Evolutionary conservation across 148 eudicot species (phyloP).

Genomic region (Cornus kousa): DNA sequence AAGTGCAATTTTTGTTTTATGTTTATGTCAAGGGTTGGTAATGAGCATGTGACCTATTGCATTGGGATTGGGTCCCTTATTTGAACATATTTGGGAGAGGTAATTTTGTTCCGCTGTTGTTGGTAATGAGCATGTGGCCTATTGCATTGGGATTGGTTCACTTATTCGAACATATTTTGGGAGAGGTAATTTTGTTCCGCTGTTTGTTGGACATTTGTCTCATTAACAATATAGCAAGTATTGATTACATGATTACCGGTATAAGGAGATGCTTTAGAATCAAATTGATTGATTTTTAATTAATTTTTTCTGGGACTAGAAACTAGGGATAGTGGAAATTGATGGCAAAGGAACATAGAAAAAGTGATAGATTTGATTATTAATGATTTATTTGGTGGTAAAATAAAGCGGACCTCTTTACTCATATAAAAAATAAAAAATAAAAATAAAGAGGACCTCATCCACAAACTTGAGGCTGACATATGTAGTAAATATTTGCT

Average conservation of each 20-base stretch:
- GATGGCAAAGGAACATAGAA: background rate
- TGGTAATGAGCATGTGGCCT: background rate
- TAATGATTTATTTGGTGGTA: no score
- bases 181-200: no score
- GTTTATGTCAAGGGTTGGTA: background rate
- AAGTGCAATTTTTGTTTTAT: background rate
- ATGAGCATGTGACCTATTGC: background rate
- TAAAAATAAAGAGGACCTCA: no score
- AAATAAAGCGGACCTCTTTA: no score
- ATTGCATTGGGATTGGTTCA: background rate
- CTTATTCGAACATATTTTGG: no score
- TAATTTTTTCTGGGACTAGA: background rate
- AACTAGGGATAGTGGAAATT: background rate
- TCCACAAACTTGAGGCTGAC: no score
- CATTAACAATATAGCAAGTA: background rate
- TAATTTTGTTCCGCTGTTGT: background rate
- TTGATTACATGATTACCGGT: no score
- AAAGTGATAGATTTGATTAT: background rate
- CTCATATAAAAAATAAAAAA: no score
- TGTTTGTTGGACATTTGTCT: background rate
- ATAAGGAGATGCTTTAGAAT: background rate
- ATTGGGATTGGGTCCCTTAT: background rate
- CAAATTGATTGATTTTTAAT: no score
- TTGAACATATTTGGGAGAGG: no score
- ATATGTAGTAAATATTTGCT: no score